Conservation (phyloP, 140 eudicot species). For the Senecio squalidus region DNA sequence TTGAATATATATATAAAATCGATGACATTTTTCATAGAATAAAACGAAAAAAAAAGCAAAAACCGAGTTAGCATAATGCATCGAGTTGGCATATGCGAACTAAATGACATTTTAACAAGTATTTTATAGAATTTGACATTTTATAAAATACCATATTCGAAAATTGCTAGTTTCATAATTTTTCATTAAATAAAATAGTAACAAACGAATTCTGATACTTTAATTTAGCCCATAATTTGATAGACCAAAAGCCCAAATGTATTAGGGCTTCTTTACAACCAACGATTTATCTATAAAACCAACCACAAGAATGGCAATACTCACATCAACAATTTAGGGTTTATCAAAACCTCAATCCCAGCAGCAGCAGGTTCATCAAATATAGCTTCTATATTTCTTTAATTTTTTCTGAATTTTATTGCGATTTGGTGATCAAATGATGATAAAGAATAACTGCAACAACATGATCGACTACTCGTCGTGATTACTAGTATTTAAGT, state of each 20-base stretch:
- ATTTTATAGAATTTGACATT: no score
- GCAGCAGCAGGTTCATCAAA: not conserved
- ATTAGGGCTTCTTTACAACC: conserved; percentile 17
- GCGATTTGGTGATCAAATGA: conserved; percentile 24
- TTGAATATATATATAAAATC: no score
- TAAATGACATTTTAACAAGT: no score
- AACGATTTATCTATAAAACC: not conserved
- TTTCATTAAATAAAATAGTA: no score
- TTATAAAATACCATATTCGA: no score
- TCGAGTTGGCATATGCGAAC: no score
- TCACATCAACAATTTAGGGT: not conserved
- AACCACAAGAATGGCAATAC: not conserved
- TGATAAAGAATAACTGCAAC: conserved; percentile 33
- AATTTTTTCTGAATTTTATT: no score
- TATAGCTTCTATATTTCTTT: not conserved
- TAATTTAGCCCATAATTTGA: not conserved
- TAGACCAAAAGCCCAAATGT: not conserved
- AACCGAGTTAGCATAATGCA: no score
- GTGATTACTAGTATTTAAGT: conserved; percentile 37
- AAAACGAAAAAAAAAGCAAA: no score
- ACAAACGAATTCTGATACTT: no score
- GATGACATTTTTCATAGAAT: no score
- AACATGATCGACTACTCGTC: conserved; percentile 30
- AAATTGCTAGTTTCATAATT: no score
- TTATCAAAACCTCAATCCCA: not conserved